Percentiles rank a stretch among this genome's conserved stretches.
phyloP scores from a whole-genome alignment of 2,329 filamentous ascomycete species.

The Thielaviopsis populi region DNA sequence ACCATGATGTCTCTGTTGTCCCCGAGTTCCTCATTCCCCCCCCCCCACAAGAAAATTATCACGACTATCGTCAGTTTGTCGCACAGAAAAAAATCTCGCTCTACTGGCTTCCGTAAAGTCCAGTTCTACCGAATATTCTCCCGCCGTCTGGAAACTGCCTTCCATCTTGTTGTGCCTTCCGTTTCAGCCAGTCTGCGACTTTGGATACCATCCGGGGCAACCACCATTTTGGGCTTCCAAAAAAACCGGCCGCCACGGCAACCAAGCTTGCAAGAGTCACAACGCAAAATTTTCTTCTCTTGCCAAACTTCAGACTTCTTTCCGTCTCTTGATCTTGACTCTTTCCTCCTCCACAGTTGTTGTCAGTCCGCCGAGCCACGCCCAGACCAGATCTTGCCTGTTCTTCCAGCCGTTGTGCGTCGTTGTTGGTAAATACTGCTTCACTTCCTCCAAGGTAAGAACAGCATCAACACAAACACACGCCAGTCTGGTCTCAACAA shows the following conservation, averaged over 20 bases:
- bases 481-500: neutral
- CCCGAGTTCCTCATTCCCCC: neutral
- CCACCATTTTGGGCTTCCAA: neutral
- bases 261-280: neutral
- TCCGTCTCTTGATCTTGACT: neutral
- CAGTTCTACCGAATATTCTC: neutral
- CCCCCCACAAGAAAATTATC: too few species aligned
- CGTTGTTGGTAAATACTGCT: neutral
- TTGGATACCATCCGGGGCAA: neutral
- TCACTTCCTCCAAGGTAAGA: neutral
- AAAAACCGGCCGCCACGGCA: neutral
- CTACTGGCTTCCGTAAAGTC: neutral
- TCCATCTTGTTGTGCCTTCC: neutral
- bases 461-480: constrained; percentile 1
- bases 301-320: neutral
- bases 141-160: neutral
- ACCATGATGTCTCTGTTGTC: neutral
- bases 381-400: neutral
- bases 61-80: too few species aligned
- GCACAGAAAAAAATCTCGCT: too few species aligned
- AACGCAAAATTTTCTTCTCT: neutral
- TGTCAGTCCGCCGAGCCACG: neutral
- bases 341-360: neutral
- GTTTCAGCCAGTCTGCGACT: neutral
- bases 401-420: neutral